These are phyloP conservation scores for Cladorrhinum sp. DNA, from an alignment of 2,329 filamentous ascomycete species.

Conservation along the genomic window DNA sequence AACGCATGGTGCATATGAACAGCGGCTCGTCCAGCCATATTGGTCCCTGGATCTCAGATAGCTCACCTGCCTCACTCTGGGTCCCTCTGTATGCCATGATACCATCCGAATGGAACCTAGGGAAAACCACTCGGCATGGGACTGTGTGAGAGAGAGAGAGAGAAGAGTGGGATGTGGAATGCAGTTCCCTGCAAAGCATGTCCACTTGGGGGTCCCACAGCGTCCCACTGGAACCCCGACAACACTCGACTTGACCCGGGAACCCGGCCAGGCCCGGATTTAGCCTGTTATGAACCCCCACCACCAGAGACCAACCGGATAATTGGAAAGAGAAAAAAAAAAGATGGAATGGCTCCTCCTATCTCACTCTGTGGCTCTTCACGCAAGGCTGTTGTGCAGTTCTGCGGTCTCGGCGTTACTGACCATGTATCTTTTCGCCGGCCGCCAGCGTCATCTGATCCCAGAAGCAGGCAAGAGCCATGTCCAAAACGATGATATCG, in stretches of 20 bases:
- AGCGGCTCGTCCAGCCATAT: constrained; percentile 4
- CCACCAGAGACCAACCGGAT: constrained; percentile 24
- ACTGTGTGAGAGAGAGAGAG: background rate
- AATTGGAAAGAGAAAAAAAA: constrained; percentile 17
- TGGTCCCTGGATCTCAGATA: constrained; percentile 8
- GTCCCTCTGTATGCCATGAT: background rate
- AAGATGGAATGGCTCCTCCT: background rate
- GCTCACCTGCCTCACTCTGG: constrained; percentile 17
- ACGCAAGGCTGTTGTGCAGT: constrained; percentile 4
- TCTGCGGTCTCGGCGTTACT: background rate
- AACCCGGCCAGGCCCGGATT: constrained; percentile 26
- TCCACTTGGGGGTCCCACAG: constrained; percentile 7
- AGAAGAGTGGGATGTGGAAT: background rate
- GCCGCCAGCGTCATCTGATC: background rate
- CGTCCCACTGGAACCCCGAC: constrained; percentile 6
- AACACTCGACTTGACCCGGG: constrained; percentile 26
- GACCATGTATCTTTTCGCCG: background rate
- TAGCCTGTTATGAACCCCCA: constrained; percentile 25
- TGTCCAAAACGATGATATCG: background rate
- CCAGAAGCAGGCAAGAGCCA: background rate
- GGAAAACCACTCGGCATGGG: constrained; percentile 14
- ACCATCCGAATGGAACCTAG: constrained; percentile 12
- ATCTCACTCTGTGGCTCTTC: background rate
- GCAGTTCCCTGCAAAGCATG: constrained; percentile 6
- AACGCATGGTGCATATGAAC: background rate